A percentile compares a stretch with the other conserved stretches of the same genome.
These are phyloP conservation scores for Dillenia suffruticosa DNA, from an alignment of 164 flowering plant species.

Conservation along the genomic window DNA sequence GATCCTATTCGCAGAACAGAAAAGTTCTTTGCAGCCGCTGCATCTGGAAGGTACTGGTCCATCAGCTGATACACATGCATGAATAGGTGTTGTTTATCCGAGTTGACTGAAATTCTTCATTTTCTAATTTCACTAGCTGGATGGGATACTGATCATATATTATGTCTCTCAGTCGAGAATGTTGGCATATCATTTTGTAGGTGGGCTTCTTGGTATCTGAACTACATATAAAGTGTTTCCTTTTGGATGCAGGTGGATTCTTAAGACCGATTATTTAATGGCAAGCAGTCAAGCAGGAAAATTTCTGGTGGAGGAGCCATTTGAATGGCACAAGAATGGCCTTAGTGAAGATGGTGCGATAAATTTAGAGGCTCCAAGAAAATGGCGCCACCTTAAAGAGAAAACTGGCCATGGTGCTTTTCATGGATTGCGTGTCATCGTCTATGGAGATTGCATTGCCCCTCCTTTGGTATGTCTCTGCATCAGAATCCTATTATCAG, in stretches of 20 bases:
- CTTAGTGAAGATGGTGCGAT: conserved; percentile 85
- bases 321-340: conserved; percentile 80
- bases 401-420: conserved; percentile 96
- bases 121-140: too few species aligned
- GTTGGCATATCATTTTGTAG: too few species aligned
- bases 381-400: conserved; percentile 88
- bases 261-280: conserved; percentile 75
- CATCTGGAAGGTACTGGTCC: conserved; percentile 79
- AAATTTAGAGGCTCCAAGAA: conserved; percentile 87
- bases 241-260: conserved; percentile 75
- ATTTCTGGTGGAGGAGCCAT: conserved; percentile 75
- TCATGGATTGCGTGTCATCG: conserved; percentile 71
- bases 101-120: too few species aligned
- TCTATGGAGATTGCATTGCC: conserved; percentile 89
- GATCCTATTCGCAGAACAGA: conserved; percentile 86
- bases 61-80: too few species aligned
- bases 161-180: too few species aligned
- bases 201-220: too few species aligned
- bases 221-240: neutral
- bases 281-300: conserved; percentile 71
- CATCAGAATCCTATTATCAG: neutral
- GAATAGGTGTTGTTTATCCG: too few species aligned
- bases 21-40: conserved; percentile 95
- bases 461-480: conserved; percentile 72
- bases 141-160: too few species aligned